Conservation (phyloP, 805 yeast genomes). For the Starmerella geochares region DNA sequence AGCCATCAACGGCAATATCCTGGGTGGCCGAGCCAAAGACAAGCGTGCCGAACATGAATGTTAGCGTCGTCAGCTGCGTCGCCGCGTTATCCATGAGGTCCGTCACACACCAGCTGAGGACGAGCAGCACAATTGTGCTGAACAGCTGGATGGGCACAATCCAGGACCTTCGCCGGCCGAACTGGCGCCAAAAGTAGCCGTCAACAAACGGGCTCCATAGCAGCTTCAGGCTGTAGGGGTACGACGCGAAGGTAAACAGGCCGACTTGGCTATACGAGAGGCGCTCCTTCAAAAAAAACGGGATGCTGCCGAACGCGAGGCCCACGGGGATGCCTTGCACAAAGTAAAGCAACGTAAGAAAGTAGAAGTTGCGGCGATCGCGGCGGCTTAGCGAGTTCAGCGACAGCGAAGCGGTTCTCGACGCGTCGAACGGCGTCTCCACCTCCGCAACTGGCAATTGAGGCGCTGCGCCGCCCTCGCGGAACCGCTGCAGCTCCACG, state of each 20-base stretch:
- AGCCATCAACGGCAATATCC: constrained; percentile 97
- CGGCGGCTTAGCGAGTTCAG: constrained; percentile 28
- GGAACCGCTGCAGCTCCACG: constrained; percentile 9
- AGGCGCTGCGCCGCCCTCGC: constrained; percentile 11
- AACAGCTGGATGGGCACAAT: constrained; percentile 81
- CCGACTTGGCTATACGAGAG: constrained; percentile 85
- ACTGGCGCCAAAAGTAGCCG: constrained; percentile 52
- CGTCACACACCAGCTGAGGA: constrained; percentile 53
- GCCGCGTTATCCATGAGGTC: constrained; percentile 41
- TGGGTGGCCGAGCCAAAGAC: constrained; percentile 93
- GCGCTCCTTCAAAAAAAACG: constrained; percentile 74
- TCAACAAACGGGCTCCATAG: constrained; percentile 96
- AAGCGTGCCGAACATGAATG: constrained; percentile 60
- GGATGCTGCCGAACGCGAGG: constrained; percentile 85
- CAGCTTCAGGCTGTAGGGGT: constrained; percentile 85
- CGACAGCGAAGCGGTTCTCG: constrained; percentile 18
- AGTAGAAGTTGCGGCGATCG: constrained; percentile 66
- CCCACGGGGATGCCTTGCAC: constrained; percentile 98
- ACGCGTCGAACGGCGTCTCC: constrained; percentile 1
- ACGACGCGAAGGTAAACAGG: constrained; percentile 78
- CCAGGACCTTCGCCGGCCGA: constrained; percentile 89
- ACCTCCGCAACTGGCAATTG: constrained; percentile 11
- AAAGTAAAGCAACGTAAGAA: constrained; percentile 64
- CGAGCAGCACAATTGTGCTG: constrained; percentile 58
- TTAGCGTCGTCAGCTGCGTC: constrained; percentile 44